Evolutionary conservation across 805 yeast genomes (phyloP).

Genomic region (Cyberlindnera amylophila): DNA sequence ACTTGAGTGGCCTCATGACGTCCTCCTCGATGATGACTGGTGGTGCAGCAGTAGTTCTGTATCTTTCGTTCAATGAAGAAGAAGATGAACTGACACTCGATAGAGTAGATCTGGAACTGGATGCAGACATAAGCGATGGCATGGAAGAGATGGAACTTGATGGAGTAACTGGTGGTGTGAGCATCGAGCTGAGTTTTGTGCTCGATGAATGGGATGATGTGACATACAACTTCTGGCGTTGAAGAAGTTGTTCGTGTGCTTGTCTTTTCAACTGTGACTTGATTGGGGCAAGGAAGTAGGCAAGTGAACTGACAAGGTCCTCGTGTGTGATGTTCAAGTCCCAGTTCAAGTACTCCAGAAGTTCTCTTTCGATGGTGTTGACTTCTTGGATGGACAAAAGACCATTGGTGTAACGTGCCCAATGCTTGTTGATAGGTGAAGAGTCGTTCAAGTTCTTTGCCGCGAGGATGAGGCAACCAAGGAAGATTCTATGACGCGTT

Average conservation of each 20-base stretch:
- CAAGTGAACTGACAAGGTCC: constrained; percentile 66
- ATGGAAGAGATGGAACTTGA: constrained; percentile 26
- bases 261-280: constrained; percentile 36
- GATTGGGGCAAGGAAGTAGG: constrained; percentile 74
- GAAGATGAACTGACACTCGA: constrained; percentile 24
- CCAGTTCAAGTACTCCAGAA: constrained; percentile 83
- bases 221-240: constrained; percentile 24
- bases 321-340: constrained; percentile 64
- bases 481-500: constrained; percentile 87
- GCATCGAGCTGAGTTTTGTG: constrained; percentile 13
- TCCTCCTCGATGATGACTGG: constrained; percentile 10
- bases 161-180: constrained; percentile 22
- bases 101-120: constrained; percentile 37
- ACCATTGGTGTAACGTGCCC: constrained; percentile 92
- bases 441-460: constrained; percentile 93
- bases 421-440: constrained; percentile 91
- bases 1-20: constrained; percentile 20
- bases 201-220: constrained; percentile 18
- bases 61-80: constrained; percentile 17
- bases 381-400: constrained; percentile 72
- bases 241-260: constrained; percentile 25
- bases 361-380: constrained; percentile 86
- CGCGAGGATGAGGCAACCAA: constrained; percentile 85
- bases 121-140: constrained; percentile 39
- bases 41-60: constrained; percentile 3